Percentiles rank a stretch among this genome's conserved stretches.
phyloP scores from a whole-genome alignment of 768 basidiomycete species.

The Sutorius australiensis region DNA sequence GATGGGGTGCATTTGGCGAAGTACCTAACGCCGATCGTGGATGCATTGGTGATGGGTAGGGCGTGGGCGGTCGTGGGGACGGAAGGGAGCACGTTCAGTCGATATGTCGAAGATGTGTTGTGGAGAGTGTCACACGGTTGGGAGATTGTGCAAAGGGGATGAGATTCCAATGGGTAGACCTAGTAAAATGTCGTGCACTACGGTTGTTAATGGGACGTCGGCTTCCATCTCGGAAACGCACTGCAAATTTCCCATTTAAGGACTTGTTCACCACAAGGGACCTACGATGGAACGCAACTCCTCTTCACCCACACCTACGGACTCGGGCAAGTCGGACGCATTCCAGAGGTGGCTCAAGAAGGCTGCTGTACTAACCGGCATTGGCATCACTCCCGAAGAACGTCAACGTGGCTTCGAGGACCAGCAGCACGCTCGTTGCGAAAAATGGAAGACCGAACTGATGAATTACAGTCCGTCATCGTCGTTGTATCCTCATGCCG shows the following conservation, averaged over 20 bases:
- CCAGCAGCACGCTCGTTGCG: slow-evolving; percentile 48
- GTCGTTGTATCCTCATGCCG: slow-evolving; percentile 9
- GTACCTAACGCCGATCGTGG: slow-evolving; percentile 60
- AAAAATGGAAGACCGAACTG: slow-evolving; percentile 65
- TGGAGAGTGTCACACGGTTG: slow-evolving; percentile 57
- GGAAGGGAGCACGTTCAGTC: slow-evolving; percentile 71
- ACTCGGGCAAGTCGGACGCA: slow-evolving; percentile 21
- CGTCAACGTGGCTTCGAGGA: slow-evolving; percentile 32
- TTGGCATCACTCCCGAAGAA: slow-evolving; percentile 47
- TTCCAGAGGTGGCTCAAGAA: slow-evolving; percentile 53
- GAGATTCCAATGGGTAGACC: too few relatives aligned
- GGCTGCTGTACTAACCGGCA: slow-evolving; percentile 46
- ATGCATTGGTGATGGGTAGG: slow-evolving; percentile 63
- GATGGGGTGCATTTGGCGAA: slow-evolving; percentile 46
- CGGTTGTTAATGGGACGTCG: too few relatives aligned
- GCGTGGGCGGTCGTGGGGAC: slow-evolving; percentile 63
- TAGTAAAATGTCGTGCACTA: too few relatives aligned
- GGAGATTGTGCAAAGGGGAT: slow-evolving; percentile 49
- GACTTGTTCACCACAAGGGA: neutral
- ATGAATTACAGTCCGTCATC: slow-evolving; percentile 62
- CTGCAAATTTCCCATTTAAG: slow-evolving; percentile 6
- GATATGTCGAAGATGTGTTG: slow-evolving; percentile 62
- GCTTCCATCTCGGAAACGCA: neutral
- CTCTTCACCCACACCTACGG: slow-evolving; percentile 20
- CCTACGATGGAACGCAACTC: slow-evolving; percentile 29